Evolutionary conservation across 139 green algal species (phyloP).

Genomic region (Volvox africanus): DNA sequence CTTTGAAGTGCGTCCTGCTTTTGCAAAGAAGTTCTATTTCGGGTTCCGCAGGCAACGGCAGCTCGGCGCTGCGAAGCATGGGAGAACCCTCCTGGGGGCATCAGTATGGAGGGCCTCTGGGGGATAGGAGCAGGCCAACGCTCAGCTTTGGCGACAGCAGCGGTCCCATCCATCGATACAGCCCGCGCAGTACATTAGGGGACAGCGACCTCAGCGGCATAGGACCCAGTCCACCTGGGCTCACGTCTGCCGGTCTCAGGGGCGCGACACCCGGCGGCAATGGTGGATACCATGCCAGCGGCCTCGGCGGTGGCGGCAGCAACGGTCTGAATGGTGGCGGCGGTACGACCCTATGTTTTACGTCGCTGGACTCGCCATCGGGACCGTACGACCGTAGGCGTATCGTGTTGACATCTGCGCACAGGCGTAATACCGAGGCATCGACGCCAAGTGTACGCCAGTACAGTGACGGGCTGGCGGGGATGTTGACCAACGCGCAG

Average conservation of each 20-base stretch:
- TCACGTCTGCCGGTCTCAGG: neutral
- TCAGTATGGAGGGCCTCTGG: neutral
- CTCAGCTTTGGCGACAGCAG: constrained; percentile 9
- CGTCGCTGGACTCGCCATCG: neutral
- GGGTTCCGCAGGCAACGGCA: constrained; percentile 4
- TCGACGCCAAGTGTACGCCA: constrained; percentile 1
- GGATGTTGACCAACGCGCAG: constrained; percentile 43
- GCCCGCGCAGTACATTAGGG: neutral
- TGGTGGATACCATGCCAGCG: neutral
- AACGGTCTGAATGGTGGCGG: neutral
- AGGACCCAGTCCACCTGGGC: neutral
- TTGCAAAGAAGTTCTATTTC: no score
- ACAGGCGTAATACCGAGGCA: neutral
- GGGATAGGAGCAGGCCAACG: neutral
- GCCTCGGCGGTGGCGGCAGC: neutral
- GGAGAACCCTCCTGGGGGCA: constrained; percentile 10
- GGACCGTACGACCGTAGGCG: constrained; percentile 14
- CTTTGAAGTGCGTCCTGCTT: no score
- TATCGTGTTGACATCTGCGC: neutral
- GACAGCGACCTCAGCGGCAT: neutral
- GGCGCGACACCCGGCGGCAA: neutral
- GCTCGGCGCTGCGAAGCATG: neutral
- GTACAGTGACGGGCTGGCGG: constrained; percentile 39
- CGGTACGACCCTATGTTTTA: neutral
- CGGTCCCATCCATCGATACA: neutral